Evolutionary conservation across 768 basidiomycete genomes (phyloP), one percentile per base, ranked within the genome.

Genomic region (Agaricus sinodeliciosus): DNA sequence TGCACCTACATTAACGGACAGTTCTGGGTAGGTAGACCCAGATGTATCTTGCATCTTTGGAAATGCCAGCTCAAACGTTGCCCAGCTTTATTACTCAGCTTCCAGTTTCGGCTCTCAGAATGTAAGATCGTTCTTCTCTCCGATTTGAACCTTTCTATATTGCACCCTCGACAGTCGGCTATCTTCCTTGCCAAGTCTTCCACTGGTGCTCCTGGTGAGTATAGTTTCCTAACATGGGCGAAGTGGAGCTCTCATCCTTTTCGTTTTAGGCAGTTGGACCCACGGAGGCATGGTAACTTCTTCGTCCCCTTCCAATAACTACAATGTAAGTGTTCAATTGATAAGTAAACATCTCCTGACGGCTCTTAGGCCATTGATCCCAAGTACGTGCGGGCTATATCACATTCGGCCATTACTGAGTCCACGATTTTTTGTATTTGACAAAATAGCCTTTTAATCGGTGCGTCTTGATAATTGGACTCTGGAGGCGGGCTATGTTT

Each of bases 101-200:
- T 79, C 78, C 1, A 73, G 69, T 45, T 80, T 80, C 58, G 79
- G 79, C 15, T 77, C 75, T 0, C 74, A 77, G 59, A 75, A 75
- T 8, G 74, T 73, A 58, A 37, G 18, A 16, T 58, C 22, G n/a
- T n/a, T 27, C 43, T 41, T 43, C 36, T 18, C 28, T 41, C 46
- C 9, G 18, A 26, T 39, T 27, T n/a, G 28, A 15, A 5, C 4
- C 22, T 22, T 22, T 15, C 46, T 53, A 35, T 18, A 11, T 37
- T 9, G 41, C 9, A n/a, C 43, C n/a, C 31, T 27, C 22, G 5
- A 34, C 48, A 79, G 72, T 76, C 73, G 13, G 80, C 72, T 3
- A 78, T 82, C 19, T 81, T 80, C 64, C 68, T 79, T 3, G 78
- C 79, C 1, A 78, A 72, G 55, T 78, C 76, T 3, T 66, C 69